Conservation (phyloP, 768 basidiomycete species). For the Obba rivulosa region DNA sequence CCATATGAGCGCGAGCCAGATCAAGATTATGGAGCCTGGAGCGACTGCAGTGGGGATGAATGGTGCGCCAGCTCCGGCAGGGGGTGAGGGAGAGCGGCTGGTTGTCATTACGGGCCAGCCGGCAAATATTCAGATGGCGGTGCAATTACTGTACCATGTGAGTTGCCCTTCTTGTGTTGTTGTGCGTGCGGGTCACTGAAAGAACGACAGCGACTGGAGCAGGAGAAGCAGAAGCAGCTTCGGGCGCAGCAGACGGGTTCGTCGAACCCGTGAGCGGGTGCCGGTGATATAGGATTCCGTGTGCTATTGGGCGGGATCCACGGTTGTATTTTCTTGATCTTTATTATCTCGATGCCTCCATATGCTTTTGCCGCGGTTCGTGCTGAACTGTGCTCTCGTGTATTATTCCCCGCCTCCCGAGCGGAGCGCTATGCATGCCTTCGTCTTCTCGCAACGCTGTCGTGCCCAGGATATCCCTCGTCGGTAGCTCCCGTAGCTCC, state of each 20-base stretch:
- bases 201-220: constrained; percentile 83
- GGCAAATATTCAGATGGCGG: constrained; percentile 93
- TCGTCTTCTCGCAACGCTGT: too few relatives aligned
- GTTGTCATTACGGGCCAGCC: constrained; percentile 98
- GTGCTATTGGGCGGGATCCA: neutral
- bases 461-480: too few relatives aligned
- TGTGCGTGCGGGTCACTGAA: too few relatives aligned
- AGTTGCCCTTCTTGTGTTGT: constrained; percentile 21
- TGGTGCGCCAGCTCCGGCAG: constrained; percentile 68
- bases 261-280: constrained; percentile 7
- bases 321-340: constrained; percentile 1
- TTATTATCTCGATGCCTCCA: too few relatives aligned
- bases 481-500: too few relatives aligned
- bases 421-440: too few relatives aligned
- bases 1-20: constrained; percentile 90
- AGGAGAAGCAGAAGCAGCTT: constrained; percentile 84
- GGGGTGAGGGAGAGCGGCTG: constrained; percentile 82
- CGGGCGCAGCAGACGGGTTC: constrained; percentile 25
- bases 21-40: constrained; percentile 98
- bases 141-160: constrained; percentile 85
- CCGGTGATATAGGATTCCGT: neutral
- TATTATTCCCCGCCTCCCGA: too few relatives aligned
- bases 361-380: too few relatives aligned
- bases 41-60: constrained; percentile 64
- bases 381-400: too few relatives aligned